These are phyloP conservation scores for Skeletonema grethae DNA, from an alignment of 108 stramenopile genomes.

Conservation along the genomic window DNA sequence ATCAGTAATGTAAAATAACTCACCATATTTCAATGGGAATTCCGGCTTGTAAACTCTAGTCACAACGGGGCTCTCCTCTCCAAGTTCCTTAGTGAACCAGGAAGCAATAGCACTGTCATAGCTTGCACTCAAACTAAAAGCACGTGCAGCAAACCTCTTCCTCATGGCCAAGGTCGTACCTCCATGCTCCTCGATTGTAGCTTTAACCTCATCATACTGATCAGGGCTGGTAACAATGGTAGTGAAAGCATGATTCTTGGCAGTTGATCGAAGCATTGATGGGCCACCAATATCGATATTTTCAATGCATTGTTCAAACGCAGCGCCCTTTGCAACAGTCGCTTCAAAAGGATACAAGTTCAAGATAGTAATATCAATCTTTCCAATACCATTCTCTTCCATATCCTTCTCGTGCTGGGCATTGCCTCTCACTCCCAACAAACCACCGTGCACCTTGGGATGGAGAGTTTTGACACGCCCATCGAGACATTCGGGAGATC, in stretches of 20 bases:
- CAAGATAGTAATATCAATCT: constrained; percentile 97
- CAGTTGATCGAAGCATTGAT: constrained; percentile 95
- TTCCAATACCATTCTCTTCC: constrained; percentile 86
- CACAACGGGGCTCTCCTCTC: constrained; percentile 57
- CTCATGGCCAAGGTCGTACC: constrained; percentile 87
- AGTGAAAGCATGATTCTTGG: constrained; percentile 98
- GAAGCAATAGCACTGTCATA: constrained; percentile 95
- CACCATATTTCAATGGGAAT: constrained; percentile 92
- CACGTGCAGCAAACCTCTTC: constrained; percentile 84
- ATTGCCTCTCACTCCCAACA: constrained; percentile 96
- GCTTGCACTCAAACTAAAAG: constrained; percentile 89
- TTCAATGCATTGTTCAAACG: constrained; percentile 96
- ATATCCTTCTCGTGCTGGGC: constrained; percentile 87
- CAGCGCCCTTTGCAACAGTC: constrained; percentile 89
- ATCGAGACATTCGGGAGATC: constrained; percentile 93
- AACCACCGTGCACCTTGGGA: constrained; percentile 96
- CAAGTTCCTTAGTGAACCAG: constrained; percentile 84
- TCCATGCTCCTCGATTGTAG: constrained; percentile 79
- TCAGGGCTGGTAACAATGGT: constrained; percentile 89
- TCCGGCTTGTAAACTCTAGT: constrained; percentile 91
- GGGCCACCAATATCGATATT: constrained; percentile 99
- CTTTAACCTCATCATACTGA: constrained; percentile 87
- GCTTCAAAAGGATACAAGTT: constrained; percentile 98
- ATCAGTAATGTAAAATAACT: constrained; percentile 11
- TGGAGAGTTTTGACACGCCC: constrained; percentile 99